phyloP scores from a whole-genome alignment of 2,329 filamentous ascomycete genomes.

The Neurospora sp. region DNA sequence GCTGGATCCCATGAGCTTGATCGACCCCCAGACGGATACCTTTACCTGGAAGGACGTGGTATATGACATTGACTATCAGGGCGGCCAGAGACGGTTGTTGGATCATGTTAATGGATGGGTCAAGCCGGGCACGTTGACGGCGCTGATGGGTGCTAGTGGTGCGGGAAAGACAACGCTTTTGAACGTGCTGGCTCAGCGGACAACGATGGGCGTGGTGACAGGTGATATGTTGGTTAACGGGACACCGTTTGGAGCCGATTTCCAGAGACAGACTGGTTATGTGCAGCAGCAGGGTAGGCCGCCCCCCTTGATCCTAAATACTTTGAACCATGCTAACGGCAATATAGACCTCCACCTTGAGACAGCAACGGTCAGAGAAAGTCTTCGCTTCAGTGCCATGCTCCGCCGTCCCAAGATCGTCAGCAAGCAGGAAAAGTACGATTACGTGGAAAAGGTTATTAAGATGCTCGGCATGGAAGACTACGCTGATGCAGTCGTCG shows the following conservation, averaged over 20 bases:
- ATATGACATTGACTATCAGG: slow-evolving; percentile 64
- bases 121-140: slow-evolving; percentile 78
- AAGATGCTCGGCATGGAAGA: slow-evolving; percentile 57
- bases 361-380: slow-evolving; percentile 45
- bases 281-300: slow-evolving; percentile 51
- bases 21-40: slow-evolving; percentile 41
- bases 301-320: neutral
- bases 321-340: neutral
- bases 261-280: slow-evolving; percentile 57
- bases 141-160: slow-evolving; percentile 58
- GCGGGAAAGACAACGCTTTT: slow-evolving; percentile 54
- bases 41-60: slow-evolving; percentile 74
- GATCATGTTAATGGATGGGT: slow-evolving; percentile 82
- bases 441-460: slow-evolving; percentile 54
- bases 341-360: slow-evolving; percentile 42
- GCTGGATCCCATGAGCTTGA: slow-evolving; percentile 16
- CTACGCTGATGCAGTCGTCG: slow-evolving; percentile 56
- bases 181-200: slow-evolving; percentile 47
- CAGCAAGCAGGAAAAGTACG: slow-evolving; percentile 46
- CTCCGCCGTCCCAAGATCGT: slow-evolving; percentile 45
- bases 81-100: slow-evolving; percentile 58
- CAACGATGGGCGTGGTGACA: slow-evolving; percentile 51
- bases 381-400: slow-evolving; percentile 44
- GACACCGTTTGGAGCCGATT: slow-evolving; percentile 40
- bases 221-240: slow-evolving; percentile 59